Conservation (phyloP, 352 stramenopile genomes). For the Phytophthora rubi region DNA sequence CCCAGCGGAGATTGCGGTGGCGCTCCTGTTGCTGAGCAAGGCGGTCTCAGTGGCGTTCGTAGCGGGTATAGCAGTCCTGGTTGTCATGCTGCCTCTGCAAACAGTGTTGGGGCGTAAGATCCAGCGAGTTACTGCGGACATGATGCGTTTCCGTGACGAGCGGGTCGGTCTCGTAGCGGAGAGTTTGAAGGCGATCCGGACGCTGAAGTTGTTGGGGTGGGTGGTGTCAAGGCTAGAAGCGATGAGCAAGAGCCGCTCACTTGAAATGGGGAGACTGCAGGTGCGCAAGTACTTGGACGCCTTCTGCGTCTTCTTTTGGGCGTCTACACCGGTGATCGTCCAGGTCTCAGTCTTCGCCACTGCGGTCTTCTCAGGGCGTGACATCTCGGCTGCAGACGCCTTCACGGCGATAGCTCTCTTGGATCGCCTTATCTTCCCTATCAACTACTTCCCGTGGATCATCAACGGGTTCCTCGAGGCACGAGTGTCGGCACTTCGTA, state of each 20-base stretch:
- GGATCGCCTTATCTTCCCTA: constrained; percentile 89
- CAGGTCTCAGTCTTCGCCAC: constrained; percentile 85
- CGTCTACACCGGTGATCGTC: constrained; percentile 87
- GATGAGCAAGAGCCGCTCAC: constrained; percentile 55
- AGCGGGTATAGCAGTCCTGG: constrained; percentile 75
- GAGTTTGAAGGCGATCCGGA: constrained; percentile 72
- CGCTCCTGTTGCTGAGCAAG: constrained; percentile 71
- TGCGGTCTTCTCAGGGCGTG: constrained; percentile 71
- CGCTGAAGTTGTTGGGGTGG: constrained; percentile 85
- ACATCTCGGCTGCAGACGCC: constrained; percentile 80
- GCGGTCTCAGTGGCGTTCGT: constrained; percentile 89
- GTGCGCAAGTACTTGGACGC: constrained; percentile 90
- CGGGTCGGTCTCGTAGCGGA: constrained; percentile 76
- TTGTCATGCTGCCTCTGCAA: constrained; percentile 88
- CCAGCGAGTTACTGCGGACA: constrained; percentile 64
- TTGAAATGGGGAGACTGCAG: constrained; percentile 75
- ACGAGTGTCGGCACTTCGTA: constrained; percentile 76
- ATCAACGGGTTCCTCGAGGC: constrained; percentile 91
- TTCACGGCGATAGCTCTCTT: constrained; percentile 89
- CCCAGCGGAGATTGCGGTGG: constrained; percentile 74
- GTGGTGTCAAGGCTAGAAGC: constrained; percentile 48
- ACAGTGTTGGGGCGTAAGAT: constrained; percentile 80
- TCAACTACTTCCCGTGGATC: constrained; percentile 94
- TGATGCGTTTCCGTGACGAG: constrained; percentile 86
- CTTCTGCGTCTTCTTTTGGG: constrained; percentile 92